A percentile compares a stretch with the other conserved stretches of the same genome.
Conservation (phyloP, 495 filamentous ascomycete species). For the Neohortaea acidophila region DNA sequence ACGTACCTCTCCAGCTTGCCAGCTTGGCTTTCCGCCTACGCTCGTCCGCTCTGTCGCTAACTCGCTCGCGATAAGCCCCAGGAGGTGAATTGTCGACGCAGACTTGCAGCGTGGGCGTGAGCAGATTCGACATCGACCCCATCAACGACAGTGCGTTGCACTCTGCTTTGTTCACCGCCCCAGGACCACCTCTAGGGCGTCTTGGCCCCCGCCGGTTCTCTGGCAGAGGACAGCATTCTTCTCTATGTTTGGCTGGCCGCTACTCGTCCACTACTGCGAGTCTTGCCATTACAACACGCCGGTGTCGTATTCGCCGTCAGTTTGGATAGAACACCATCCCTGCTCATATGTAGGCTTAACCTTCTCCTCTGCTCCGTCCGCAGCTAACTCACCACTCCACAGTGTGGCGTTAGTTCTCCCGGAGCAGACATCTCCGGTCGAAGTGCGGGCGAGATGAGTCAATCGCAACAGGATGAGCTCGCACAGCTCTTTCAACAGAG, state of each 20-base stretch:
- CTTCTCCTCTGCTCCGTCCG: not conserved
- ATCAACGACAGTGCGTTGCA: no score
- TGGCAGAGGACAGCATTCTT: no score
- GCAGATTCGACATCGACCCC: no score
- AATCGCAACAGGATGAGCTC: constrained; percentile 28
- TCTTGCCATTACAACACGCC: constrained; percentile 25
- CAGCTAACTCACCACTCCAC: constrained; percentile 10
- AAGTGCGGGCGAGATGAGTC: constrained; percentile 17
- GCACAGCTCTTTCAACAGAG: constrained; percentile 24
- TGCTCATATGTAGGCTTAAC: constrained; percentile 27
- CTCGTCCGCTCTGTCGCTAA: no score
- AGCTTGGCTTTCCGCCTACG: no score
- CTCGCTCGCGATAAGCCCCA: no score
- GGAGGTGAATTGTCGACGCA: no score
- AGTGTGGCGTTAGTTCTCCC: constrained; percentile 25
- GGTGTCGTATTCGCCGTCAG: constrained; percentile 24
- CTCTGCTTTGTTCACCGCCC: no score
- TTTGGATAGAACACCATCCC: constrained; percentile 24
- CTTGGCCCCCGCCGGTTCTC: no score
- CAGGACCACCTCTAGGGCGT: no score
- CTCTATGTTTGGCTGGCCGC: constrained; percentile 17
- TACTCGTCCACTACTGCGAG: constrained; percentile 27
- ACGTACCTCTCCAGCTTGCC: no score
- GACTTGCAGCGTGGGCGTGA: no score
- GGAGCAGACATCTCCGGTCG: constrained; percentile 21